A percentile compares a stretch with the other conserved stretches of the same genome.
phyloP scores from a whole-genome alignment of 2,329 filamentous ascomycete species.

The Talaromyces sp. region DNA sequence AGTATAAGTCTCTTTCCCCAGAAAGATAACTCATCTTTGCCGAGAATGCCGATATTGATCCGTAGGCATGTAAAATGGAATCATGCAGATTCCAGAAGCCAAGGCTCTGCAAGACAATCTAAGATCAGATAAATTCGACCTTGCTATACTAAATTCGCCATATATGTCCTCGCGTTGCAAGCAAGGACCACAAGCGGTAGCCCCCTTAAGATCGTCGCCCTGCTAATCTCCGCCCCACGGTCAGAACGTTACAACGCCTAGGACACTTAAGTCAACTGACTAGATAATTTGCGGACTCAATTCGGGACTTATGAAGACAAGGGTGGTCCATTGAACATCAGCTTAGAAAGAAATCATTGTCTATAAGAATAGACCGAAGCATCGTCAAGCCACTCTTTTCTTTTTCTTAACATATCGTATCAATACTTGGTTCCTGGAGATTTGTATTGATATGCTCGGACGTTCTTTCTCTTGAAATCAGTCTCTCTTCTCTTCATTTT shows the following conservation, averaged over 20 bases:
- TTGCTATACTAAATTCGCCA: neutral
- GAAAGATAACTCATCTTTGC: neutral
- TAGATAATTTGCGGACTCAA: neutral
- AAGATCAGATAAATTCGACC: neutral
- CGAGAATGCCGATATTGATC: neutral
- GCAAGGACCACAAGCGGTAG: neutral
- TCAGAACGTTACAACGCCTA: neutral
- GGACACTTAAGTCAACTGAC: neutral
- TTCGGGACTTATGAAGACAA: neutral
- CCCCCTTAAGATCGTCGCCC: neutral
- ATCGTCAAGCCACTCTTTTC: neutral
- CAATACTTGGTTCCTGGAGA: neutral
- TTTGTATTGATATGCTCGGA: neutral
- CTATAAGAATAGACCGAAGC: neutral
- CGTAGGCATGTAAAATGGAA: neutral
- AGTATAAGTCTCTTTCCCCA: neutral
- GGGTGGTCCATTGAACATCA: neutral
- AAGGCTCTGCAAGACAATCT: neutral
- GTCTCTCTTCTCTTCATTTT: neutral
- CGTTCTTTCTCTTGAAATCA: neutral
- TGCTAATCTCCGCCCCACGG: neutral
- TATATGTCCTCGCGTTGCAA: neutral
- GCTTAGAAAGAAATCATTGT: neutral
- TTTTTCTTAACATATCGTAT: neutral
- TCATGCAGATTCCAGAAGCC: neutral